These are phyloP conservation scores for Rehmannia glutinosa DNA, from an alignment of 257 asterid species.

Conservation along the genomic window DNA sequence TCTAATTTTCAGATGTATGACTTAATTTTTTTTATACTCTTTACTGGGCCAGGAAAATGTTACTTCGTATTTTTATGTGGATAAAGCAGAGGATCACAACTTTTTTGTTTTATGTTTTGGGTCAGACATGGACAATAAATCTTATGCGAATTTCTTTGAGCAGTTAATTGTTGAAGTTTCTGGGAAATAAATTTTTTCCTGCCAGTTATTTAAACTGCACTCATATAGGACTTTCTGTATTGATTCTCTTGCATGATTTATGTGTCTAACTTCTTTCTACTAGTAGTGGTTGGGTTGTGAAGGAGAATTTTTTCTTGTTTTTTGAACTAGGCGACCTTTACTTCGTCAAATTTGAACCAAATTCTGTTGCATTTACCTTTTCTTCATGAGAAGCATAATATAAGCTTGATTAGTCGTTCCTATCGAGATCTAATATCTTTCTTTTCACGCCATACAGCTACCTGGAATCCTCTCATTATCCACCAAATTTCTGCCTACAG, in stretches of 20 bases:
- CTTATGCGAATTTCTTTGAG: too few species aligned
- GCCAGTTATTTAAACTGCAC: background rate
- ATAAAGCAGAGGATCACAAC: too few species aligned
- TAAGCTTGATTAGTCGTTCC: background rate
- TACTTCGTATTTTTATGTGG: too few species aligned
- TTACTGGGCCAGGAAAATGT: too few species aligned
- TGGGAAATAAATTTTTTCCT: background rate
- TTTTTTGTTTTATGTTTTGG: too few species aligned
- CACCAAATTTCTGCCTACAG: conserved; percentile 74
- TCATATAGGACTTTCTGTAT: background rate
- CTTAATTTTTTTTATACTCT: too few species aligned
- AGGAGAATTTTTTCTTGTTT: background rate
- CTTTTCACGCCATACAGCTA: conserved; percentile 40
- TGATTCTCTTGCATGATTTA: conserved; percentile 1
- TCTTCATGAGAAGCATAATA: background rate
- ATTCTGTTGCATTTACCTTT: conserved; percentile 2
- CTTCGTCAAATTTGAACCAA: background rate
- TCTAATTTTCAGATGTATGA: too few species aligned
- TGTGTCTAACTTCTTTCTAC: background rate
- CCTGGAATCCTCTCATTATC: conserved; percentile 80
- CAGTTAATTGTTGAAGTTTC: background rate
- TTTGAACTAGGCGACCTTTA: background rate
- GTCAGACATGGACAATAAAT: too few species aligned
- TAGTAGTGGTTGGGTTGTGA: background rate
- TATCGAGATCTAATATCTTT: conserved; percentile 16